phyloP scores from a whole-genome alignment of 176 grass and related monocot species.

The Calamus simplicifolius region DNA sequence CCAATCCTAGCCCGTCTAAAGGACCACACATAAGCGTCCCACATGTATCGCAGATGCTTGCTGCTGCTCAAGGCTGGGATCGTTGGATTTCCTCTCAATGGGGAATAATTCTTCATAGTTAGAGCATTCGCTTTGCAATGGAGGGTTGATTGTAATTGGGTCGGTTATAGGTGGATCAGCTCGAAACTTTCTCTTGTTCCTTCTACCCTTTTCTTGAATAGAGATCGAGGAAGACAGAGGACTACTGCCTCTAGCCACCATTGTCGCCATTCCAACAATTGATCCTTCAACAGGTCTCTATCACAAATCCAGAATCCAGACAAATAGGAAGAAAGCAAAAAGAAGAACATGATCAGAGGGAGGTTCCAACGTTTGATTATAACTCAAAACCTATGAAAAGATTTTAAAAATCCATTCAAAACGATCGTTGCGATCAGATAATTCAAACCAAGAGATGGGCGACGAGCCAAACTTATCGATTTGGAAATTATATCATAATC shows the following conservation, averaged over 20 bases:
- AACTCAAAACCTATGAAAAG: too few relatives aligned
- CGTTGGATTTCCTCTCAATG: conserved; percentile 43
- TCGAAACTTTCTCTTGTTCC: conserved; percentile 92
- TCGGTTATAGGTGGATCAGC: conserved; percentile 60
- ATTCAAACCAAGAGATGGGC: too few relatives aligned
- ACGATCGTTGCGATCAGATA: too few relatives aligned
- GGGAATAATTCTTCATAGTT: conserved; percentile 50
- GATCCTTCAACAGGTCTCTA: conserved; percentile 10
- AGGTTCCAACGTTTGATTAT: too few relatives aligned
- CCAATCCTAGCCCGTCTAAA: conserved; percentile 33
- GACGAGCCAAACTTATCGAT: too few relatives aligned
- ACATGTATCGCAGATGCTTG: conserved; percentile 47
- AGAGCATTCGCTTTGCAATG: conserved; percentile 50
- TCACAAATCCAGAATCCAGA: too few relatives aligned
- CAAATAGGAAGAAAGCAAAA: too few relatives aligned
- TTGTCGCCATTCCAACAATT: conserved; percentile 27
- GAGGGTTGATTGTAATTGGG: conserved; percentile 26
- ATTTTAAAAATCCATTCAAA: too few relatives aligned
- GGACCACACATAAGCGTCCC: conserved; percentile 30
- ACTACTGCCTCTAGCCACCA: conserved; percentile 22
- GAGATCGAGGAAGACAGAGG: conserved; percentile 22
- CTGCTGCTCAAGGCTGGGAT: conserved; percentile 45
- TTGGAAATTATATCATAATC: too few relatives aligned
- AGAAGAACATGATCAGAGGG: too few relatives aligned
- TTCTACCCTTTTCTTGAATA: conserved; percentile 61